Evolutionary conservation across 495 filamentous ascomycete species (phyloP).

Genomic region (Trichoderma virens): DNA sequence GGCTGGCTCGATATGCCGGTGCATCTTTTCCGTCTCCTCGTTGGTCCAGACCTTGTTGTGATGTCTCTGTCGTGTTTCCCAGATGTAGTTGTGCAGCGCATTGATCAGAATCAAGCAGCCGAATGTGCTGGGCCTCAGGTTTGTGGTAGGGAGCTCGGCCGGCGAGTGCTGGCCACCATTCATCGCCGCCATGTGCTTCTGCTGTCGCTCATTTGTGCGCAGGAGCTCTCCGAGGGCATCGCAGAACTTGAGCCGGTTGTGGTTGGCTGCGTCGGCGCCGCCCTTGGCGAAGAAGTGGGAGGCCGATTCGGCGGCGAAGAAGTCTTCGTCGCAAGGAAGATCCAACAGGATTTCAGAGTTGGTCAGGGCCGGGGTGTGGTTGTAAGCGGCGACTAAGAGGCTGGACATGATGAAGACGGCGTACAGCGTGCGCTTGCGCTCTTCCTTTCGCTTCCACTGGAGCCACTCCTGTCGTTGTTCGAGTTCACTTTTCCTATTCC

Average conservation of each 20-base stretch:
- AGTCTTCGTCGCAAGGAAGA: slow-evolving; percentile 87
- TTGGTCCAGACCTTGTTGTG: slow-evolving; percentile 85
- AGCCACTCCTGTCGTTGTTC: slow-evolving; percentile 82
- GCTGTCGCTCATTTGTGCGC: slow-evolving; percentile 58
- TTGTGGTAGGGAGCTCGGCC: slow-evolving; percentile 48
- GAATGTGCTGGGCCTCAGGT: slow-evolving; percentile 84
- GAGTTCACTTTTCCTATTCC: slow-evolving; percentile 40
- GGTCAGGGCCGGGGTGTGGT: slow-evolving; percentile 79
- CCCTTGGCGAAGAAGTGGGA: slow-evolving; percentile 70
- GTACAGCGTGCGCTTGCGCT: slow-evolving; percentile 90
- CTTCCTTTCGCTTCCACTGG: slow-evolving; percentile 80
- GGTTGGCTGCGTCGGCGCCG: slow-evolving; percentile 55
- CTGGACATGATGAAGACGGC: slow-evolving; percentile 87
- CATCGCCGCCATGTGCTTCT: slow-evolving; percentile 31
- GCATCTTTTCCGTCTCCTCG: slow-evolving; percentile 91
- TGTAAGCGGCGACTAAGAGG: slow-evolving; percentile 85
- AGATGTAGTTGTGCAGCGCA: slow-evolving; percentile 95
- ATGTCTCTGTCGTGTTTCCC: slow-evolving; percentile 91
- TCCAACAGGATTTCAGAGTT: slow-evolving; percentile 92
- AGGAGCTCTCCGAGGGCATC: slow-evolving; percentile 72
- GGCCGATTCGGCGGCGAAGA: slow-evolving; percentile 79
- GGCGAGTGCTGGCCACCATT: slow-evolving; percentile 36
- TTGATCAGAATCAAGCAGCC: slow-evolving; percentile 92
- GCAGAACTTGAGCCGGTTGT: slow-evolving; percentile 63
- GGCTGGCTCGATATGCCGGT: slow-evolving; percentile 91